phyloP scores from a whole-genome alignment of 257 asterid species.

The Verbena officinalis region DNA sequence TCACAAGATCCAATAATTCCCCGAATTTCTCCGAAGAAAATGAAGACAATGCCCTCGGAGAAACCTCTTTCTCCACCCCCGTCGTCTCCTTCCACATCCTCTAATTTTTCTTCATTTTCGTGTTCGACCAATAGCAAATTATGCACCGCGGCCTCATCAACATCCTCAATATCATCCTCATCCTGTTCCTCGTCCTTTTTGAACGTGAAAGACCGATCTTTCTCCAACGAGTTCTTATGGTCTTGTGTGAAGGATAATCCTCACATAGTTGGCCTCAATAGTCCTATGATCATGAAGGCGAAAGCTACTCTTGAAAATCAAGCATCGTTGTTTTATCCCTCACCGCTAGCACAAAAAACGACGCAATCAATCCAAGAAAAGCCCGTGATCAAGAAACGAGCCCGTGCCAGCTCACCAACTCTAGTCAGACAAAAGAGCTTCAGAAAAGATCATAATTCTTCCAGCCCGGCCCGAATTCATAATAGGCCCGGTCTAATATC shows the following conservation, averaged over 20 bases:
- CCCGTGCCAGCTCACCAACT: constrained; percentile 62
- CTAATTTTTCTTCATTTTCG: constrained; percentile 48
- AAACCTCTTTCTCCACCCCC: constrained; percentile 52
- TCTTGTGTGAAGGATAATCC: constrained; percentile 69
- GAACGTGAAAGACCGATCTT: constrained; percentile 54
- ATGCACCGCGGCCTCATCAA: constrained; percentile 35
- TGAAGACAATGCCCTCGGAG: constrained; percentile 13
- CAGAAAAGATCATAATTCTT: constrained; percentile 44
- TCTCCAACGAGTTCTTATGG: constrained; percentile 63
- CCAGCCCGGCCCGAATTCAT: constrained; percentile 20
- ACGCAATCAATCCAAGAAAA: constrained; percentile 40
- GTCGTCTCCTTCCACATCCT: constrained; percentile 42
- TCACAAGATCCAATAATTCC: constrained; percentile 43
- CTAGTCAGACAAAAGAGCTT: constrained; percentile 66
- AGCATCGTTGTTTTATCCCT: neutral
- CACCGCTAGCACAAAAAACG: neutral
- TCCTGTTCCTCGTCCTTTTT: constrained; percentile 37
- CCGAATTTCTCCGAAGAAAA: constrained; percentile 23
- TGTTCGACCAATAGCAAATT: constrained; percentile 38
- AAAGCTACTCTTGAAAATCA: constrained; percentile 19
- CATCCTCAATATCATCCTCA: constrained; percentile 29
- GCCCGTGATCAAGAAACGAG: constrained; percentile 44
- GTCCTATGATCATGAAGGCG: constrained; percentile 1
- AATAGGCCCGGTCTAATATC: constrained; percentile 43
- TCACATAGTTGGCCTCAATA: constrained; percentile 41